Evolutionary conservation across 805 yeast genomes (phyloP).

Genomic region (Saturnispora silvae): DNA sequence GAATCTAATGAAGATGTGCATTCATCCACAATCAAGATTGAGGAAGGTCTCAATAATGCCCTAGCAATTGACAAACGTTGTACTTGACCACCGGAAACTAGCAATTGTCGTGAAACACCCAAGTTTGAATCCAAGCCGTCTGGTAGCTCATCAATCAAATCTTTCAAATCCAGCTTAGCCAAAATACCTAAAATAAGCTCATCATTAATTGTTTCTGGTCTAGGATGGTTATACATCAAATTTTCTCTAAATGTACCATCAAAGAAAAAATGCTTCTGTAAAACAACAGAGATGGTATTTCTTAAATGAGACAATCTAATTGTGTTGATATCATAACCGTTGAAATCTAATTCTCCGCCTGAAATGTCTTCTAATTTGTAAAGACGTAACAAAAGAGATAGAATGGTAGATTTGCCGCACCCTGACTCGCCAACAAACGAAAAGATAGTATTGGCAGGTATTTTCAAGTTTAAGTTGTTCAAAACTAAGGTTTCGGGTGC

Average conservation of each 20-base stretch:
- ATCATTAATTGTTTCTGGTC: conserved; percentile 11
- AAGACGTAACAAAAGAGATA: conserved; percentile 45
- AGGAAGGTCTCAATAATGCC: conserved; percentile 61
- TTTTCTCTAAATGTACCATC: conserved; percentile 69
- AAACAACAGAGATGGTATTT: conserved; percentile 51
- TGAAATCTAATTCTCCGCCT: conserved; percentile 7
- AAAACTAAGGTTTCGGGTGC: conserved; percentile 24
- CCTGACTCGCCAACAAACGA: conserved; percentile 85
- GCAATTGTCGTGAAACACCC: conserved; percentile 32
- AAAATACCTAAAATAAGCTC: conserved; percentile 31
- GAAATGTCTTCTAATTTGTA: conserved; percentile 22
- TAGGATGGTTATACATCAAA: conserved; percentile 46
- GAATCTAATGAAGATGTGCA: conserved; percentile 82
- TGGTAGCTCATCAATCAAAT: conserved; percentile 45
- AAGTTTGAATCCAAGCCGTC: conserved; percentile 50
- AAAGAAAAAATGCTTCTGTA: conserved; percentile 64
- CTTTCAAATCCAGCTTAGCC: conserved; percentile 38
- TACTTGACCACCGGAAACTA: conserved; percentile 83
- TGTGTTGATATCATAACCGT: conserved; percentile 37
- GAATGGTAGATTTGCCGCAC: conserved; percentile 78
- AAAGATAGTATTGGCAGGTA: conserved; percentile 39
- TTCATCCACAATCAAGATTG: conserved; percentile 69
- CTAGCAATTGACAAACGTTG: conserved; percentile 81
- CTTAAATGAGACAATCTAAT: conserved; percentile 42
- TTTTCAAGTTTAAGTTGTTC: conserved; percentile 30